Evolutionary conservation across 2,329 filamentous ascomycete species (phyloP).

Genomic region (Botrytis fragariae): DNA sequence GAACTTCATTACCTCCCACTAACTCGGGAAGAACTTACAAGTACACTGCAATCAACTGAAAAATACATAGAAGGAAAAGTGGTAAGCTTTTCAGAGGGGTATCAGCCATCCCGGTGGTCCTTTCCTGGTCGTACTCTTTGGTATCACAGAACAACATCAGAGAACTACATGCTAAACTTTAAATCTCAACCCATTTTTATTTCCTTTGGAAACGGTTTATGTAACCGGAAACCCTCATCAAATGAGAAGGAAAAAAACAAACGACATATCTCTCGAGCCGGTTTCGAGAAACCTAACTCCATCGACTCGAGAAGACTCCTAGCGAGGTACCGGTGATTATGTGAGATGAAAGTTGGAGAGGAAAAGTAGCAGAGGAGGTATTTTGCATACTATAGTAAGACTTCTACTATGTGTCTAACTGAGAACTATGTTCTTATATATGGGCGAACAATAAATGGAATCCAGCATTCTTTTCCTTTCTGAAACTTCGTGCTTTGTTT

Average conservation of each 20-base stretch:
- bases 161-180: background rate
- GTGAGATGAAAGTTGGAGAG: background rate
- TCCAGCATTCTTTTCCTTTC: background rate
- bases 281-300: background rate
- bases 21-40: background rate
- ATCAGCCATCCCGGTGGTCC: background rate
- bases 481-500: background rate
- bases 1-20: background rate
- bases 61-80: background rate
- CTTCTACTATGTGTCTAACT: background rate
- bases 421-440: background rate
- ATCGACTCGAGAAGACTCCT: background rate
- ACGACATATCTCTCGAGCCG: background rate
- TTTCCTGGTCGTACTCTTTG: background rate
- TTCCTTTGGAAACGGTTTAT: background rate
- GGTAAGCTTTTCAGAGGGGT: background rate
- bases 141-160: background rate
- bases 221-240: background rate
- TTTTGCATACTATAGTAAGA: background rate
- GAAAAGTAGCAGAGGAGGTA: background rate
- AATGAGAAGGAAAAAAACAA: background rate
- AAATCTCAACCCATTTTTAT: background rate
- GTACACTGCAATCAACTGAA: background rate
- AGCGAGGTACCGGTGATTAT: background rate
- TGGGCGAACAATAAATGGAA: background rate